Evolutionary conservation across 257 asterid species (phyloP).

Genomic region (Sherardia arvensis): DNA sequence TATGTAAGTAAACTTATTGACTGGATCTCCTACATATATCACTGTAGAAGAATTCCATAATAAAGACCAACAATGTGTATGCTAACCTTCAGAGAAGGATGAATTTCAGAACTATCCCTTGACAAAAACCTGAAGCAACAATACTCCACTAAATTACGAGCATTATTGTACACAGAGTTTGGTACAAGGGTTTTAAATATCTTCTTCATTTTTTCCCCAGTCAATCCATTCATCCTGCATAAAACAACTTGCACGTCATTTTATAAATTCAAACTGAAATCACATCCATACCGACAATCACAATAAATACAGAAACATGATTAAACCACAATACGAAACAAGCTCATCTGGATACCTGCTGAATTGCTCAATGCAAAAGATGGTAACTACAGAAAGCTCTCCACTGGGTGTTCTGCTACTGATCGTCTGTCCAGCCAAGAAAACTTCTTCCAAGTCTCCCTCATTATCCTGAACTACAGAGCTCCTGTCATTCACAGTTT

Average conservation of each 20-base stretch:
- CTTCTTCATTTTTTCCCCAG: constrained; percentile 84
- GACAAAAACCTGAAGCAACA: constrained; percentile 95
- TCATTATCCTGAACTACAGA: constrained; percentile 29
- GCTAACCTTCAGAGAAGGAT: constrained; percentile 86
- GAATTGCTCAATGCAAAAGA: constrained; percentile 90
- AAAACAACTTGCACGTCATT: neutral
- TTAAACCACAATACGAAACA: neutral
- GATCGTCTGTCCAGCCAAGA: constrained; percentile 63
- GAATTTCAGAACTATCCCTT: constrained; percentile 58
- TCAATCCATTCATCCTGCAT: constrained; percentile 95
- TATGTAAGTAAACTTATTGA: neutral
- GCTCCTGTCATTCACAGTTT: constrained; percentile 50
- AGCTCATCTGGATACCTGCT: constrained; percentile 52
- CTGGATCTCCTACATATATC: neutral
- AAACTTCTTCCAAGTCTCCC: constrained; percentile 50
- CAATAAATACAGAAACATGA: neutral
- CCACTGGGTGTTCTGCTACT: constrained; percentile 63
- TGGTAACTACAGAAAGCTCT: constrained; percentile 73
- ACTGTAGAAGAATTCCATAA: constrained; percentile 6
- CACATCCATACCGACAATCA: neutral
- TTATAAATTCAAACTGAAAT: neutral
- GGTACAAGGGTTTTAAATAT: constrained; percentile 80
- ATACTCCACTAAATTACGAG: constrained; percentile 84
- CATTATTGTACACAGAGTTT: constrained; percentile 51
- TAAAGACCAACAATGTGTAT: neutral